Evolutionary conservation across 1,139 yeast genomes (phyloP), one percentile per base, ranked within the genome.

Genomic region (Kurtzmaniella quercitrusa): DNA sequence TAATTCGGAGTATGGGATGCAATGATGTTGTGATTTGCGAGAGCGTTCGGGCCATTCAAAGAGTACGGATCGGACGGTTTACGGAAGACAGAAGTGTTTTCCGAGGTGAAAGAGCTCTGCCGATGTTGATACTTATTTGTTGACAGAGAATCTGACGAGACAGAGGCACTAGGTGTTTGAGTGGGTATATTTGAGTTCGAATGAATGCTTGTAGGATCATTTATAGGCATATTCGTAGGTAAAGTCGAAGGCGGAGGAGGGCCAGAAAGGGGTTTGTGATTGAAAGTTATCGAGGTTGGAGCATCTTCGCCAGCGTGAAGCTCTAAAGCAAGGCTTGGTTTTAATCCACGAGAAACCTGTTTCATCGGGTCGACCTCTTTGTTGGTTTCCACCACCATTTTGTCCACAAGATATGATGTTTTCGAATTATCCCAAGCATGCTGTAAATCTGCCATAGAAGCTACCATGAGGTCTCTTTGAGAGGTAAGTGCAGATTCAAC

Each of bases 361-460:
- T 50, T 52, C 2, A 50, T 46, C 7, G 48, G 47, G 19, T 47
- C 47, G 14, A 51, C 40, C 6, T 34, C 39, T 5, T 49, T 38
- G 23, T 46, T 42, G 37, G 50, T 43, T 9, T 45, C 41, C 9
- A 42, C 15, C 22, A 51, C 44, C 23, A 51, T 43, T 28, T 46
- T 44, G 40, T 51, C 46, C n/a, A 51, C 40, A 37, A 42, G 28
- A 7, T 20, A 28, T 7, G 55, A 44, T 12, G 47, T 16, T 5
- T 40, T 14, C 21, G 42, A 40, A 9, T 38, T 33, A 9, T 47
- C 48, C 59, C 60, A 55, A 22, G 23, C 14, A 16, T 19, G 26
- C 21, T 50, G 51, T 18, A 50, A 38, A 6, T 28, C 22, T 7
- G 18, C 34, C 2, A 41, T 14, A 32, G 26, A 17, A 11, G 35